A percentile compares a stretch with the other conserved stretches of the same genome.
Conservation (phyloP, 31 red algal species). For the Porphyra umbilicalis region DNA sequence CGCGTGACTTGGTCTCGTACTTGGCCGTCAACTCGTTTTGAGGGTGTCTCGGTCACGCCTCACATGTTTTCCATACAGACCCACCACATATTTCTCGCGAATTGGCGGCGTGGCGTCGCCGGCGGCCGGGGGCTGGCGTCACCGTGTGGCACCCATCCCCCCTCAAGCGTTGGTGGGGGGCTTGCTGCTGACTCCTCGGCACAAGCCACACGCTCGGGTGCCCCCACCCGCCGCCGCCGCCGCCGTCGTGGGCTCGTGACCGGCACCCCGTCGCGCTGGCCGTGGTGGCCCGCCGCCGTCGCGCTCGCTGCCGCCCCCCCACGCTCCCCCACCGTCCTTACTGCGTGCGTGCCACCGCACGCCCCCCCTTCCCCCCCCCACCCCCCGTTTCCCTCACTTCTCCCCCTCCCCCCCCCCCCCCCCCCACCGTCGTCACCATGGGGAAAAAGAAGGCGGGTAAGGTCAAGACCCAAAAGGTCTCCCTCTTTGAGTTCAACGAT, state of each 20-base stretch:
- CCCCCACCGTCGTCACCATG: slow-evolving; percentile 10
- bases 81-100: neutral
- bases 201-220: neutral
- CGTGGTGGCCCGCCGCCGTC: too few species aligned
- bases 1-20: too few species aligned
- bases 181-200: neutral
- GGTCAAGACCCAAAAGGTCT: slow-evolving; percentile 27
- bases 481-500: slow-evolving; percentile 49
- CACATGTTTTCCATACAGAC: neutral
- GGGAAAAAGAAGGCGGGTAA: slow-evolving; percentile 34
- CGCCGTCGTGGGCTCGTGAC: neutral
- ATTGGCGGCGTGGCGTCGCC: neutral
- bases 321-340: too few species aligned
- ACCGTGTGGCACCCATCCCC: neutral
- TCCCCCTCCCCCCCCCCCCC: neutral
- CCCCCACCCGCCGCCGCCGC: neutral
- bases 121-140: neutral
- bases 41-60: neutral
- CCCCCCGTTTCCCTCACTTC: neutral
- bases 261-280: too few species aligned
- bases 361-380: neutral
- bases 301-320: too few species aligned
- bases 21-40: too few species aligned
- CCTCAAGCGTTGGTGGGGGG: neutral
- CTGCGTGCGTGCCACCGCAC: too few species aligned